Evolutionary conservation across 768 basidiomycete genomes (phyloP).

Genomic region (Phlegmacium glaucopus): DNA sequence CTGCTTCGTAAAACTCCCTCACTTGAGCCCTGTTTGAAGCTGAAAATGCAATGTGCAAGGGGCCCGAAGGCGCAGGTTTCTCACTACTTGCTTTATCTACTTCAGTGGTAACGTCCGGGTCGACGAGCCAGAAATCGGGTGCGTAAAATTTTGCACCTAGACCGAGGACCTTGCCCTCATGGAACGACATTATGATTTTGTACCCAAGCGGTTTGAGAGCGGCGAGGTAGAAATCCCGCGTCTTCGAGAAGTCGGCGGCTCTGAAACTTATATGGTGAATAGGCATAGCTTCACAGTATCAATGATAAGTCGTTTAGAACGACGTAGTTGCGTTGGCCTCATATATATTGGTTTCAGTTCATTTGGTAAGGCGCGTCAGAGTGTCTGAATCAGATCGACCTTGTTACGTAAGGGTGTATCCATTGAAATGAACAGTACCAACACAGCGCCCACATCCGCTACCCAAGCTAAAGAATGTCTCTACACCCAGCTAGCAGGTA

Average conservation of each 20-base stretch:
- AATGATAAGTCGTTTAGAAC: no score
- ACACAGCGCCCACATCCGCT: constrained; percentile 49
- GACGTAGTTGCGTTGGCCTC: no score
- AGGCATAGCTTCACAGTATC: constrained; percentile 8
- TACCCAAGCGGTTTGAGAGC: constrained; percentile 22
- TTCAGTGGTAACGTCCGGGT: constrained; percentile 2
- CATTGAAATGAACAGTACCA: constrained; percentile 17
- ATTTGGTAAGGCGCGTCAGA: no score
- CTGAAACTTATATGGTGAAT: constrained; percentile 15
- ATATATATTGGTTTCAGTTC: no score
- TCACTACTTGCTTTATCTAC: neutral
- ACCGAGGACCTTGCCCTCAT: constrained; percentile 18
- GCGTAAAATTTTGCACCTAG: constrained; percentile 8
- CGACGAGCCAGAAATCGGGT: constrained; percentile 21
- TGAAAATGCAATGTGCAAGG: constrained; percentile 22
- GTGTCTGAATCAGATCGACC: no score
- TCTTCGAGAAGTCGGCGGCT: constrained; percentile 10
- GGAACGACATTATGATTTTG: constrained; percentile 11
- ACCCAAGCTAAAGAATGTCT: constrained; percentile 79
- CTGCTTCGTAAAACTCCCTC: constrained; percentile 21
- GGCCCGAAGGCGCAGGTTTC: constrained; percentile 1
- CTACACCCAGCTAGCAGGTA: constrained; percentile 72
- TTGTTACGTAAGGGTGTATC: no score
- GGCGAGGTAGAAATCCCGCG: constrained; percentile 16
- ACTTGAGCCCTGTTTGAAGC: constrained; percentile 20